Base-by-base conservation (phyloP, 805 yeast species). In the Zygoascus ofunaensis region DNA sequence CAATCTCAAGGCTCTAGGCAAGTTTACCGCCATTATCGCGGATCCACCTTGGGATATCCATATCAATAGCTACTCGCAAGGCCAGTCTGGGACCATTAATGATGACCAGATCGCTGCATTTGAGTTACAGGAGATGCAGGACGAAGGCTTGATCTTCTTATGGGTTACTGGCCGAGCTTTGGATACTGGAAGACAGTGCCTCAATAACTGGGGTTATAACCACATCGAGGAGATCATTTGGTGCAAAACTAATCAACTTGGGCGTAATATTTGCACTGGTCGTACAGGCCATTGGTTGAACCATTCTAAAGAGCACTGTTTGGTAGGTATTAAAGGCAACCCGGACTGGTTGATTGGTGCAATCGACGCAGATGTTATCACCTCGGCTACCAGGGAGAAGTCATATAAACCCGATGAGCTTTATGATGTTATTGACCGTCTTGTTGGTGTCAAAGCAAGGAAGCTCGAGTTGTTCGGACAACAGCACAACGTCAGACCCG, bases 11-110 rank as follows among this genome's bases (percentile, higher is more conserved):
- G 64, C 76, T 4, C 62, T 89, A 45, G 96, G 97, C 2, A 84
- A 84, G 65, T 87, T 81, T 34, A 87, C 80, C 2, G 69, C 60
- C 7, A 78, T 89, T 10, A 76, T 90, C 44, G 90, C 95, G 0
- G 97, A 89, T 61, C 96, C 96, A 2, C 92, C 96, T 5, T 89
- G 97, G 97, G 89, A 87, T 51, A 89, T 89, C 50, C 96, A 89
- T 64, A 87, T 85, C 89, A 82, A 83, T 44, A 53, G 56, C 24
- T 47, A 52, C 22, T 38, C 42, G 12, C 53, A 52, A 34, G 28
- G 44, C 15, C 54, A 55, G 5, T 39, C 39, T 22, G 51, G 49
- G 17, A 47, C 49, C 12, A 45, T 54, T 15, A 46, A 56, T 15
- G 58, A 54, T 36, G 53, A 51, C 2, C 95, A 86, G 53, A 66